A percentile compares a stretch with the other conserved stretches of the same genome.
These are phyloP conservation scores for Hericium alpestre DNA, from an alignment of 768 basidiomycete genomes.

Conservation along the genomic window DNA sequence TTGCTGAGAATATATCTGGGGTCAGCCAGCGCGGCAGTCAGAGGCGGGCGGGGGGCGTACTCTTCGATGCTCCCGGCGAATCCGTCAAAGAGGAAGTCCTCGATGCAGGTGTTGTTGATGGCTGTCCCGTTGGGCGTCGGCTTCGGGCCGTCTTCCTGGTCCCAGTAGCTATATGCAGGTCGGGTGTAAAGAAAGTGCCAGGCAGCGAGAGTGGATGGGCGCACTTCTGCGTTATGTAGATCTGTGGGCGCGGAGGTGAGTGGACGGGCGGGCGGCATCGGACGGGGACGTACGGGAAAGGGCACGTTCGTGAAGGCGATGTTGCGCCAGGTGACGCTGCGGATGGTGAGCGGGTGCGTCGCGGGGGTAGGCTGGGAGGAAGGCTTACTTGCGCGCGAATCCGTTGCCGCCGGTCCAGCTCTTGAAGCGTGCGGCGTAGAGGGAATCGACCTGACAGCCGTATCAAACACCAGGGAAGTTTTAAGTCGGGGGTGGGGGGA, in stretches of 20 bases:
- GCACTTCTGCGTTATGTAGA: background rate
- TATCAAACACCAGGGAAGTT: background rate
- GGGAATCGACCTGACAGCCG: constrained; percentile 30
- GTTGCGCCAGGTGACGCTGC: background rate
- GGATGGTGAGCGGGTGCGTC: background rate
- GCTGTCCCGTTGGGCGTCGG: constrained; percentile 25
- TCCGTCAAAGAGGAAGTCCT: background rate
- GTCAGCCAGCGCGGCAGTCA: background rate
- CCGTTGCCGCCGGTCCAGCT: constrained; percentile 60
- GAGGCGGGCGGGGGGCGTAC: background rate
- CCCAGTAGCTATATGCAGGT: constrained; percentile 42
- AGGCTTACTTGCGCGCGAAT: constrained; percentile 37
- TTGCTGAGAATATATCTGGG: background rate
- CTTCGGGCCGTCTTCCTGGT: constrained; percentile 37
- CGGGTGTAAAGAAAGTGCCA: background rate
- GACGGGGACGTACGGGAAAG: background rate
- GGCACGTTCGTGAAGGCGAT: background rate
- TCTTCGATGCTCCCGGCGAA: background rate
- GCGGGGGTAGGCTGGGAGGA: no score
- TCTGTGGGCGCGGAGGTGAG: background rate
- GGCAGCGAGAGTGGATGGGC: background rate
- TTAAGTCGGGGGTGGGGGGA: background rate
- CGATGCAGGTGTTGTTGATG: background rate
- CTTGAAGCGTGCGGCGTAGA: constrained; percentile 58
- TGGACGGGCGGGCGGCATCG: background rate